Evolutionary conservation across 2,329 filamentous ascomycete species (phyloP).

Genomic region (Talaromyces sp.): DNA sequence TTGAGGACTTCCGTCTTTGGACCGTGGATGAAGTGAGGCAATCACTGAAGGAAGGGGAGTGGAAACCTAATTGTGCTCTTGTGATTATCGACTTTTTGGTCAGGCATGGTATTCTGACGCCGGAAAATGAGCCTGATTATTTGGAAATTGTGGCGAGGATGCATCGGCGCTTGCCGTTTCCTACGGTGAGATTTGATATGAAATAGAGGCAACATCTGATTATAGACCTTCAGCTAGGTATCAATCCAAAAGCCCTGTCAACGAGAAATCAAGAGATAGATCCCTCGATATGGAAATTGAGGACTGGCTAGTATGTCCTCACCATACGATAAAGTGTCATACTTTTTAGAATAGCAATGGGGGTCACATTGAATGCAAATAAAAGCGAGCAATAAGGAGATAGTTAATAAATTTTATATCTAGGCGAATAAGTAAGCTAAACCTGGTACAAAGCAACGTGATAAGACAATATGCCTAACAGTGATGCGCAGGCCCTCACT

Average conservation of each 20-base stretch:
- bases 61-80: constrained; percentile 89
- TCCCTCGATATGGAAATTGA: too few species aligned
- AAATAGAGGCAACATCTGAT: constrained; percentile 23
- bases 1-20: constrained; percentile 77
- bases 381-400: neutral
- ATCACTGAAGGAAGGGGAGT: constrained; percentile 68
- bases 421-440: neutral
- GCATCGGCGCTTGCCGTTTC: constrained; percentile 78
- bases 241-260: too few species aligned
- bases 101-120: constrained; percentile 74
- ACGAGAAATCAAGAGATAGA: too few species aligned
- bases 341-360: too few species aligned
- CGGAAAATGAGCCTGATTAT: constrained; percentile 74
- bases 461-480: neutral
- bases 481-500: neutral
- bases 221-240: too few species aligned
- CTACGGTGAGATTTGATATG: constrained; percentile 49
- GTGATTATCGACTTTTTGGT: constrained; percentile 88
- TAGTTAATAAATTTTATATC: neutral
- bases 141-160: constrained; percentile 71
- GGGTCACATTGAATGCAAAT: too few species aligned
- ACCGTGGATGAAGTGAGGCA: constrained; percentile 71
- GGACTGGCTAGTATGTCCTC: too few species aligned
- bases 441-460: neutral
- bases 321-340: too few species aligned